phyloP scores from a whole-genome alignment of 2,329 filamentous ascomycete genomes.

The Zymoseptoria passerinii region DNA sequence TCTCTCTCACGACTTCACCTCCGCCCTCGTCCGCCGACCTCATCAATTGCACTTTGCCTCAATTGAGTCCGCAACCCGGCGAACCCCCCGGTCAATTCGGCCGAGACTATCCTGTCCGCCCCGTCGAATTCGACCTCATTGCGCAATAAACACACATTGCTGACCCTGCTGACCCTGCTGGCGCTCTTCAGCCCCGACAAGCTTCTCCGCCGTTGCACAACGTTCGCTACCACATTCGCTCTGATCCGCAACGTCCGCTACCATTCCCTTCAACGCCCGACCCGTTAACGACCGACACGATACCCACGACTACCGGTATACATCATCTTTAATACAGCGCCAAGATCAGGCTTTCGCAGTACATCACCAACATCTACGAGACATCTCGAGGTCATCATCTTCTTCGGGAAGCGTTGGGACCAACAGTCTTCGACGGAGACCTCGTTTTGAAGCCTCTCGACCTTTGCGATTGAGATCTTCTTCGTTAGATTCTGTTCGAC shows the following conservation, averaged over 20 bases:
- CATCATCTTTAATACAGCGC: slow-evolving; percentile 42
- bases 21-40: not conserved
- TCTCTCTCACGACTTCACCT: not conserved
- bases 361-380: slow-evolving; percentile 19
- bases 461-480: slow-evolving; percentile 33
- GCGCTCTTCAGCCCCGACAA: too few relatives aligned
- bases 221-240: not conserved
- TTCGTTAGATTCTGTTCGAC: slow-evolving; percentile 37
- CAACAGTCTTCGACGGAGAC: slow-evolving; percentile 47
- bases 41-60: not conserved
- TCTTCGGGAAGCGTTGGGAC: slow-evolving; percentile 40
- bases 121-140: not conserved
- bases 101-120: not conserved
- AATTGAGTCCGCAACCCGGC: not conserved
- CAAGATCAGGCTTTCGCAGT: slow-evolving; percentile 37
- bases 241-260: not conserved
- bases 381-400: slow-evolving; percentile 43
- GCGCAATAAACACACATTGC: not conserved
- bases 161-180: too few relatives aligned
- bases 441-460: slow-evolving; percentile 41
- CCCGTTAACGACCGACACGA: slow-evolving; percentile 44
- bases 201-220: not conserved
- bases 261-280: not conserved
- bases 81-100: not conserved
- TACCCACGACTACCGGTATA: slow-evolving; percentile 43